These are phyloP conservation scores for Styphnolobium japonicum DNA, from an alignment of 306 rosid genomes.

Conservation along the genomic window DNA sequence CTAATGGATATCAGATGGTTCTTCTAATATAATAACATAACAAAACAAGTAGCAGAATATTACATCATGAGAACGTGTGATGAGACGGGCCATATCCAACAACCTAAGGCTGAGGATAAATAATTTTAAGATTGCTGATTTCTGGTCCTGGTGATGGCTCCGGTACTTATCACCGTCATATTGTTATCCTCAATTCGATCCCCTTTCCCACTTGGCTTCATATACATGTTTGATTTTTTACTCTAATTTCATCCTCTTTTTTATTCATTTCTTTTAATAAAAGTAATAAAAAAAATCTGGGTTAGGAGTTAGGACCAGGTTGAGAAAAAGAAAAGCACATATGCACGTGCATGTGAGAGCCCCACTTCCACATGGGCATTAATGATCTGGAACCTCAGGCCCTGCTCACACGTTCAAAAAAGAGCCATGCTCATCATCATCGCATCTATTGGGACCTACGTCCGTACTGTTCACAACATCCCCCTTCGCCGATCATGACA, in stretches of 20 bases:
- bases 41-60: background rate
- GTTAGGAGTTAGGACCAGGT: constrained; percentile 34
- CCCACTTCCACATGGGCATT: constrained; percentile 83
- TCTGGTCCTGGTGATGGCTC: background rate
- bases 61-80: background rate
- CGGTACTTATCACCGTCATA: constrained; percentile 27
- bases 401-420: constrained; percentile 63
- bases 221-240: background rate
- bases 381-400: constrained; percentile 48
- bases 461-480: constrained; percentile 45
- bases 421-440: constrained; percentile 26
- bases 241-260: background rate
- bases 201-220: constrained; percentile 26
- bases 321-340: constrained; percentile 35
- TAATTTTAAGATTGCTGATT: constrained; percentile 8
- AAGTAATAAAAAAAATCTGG: background rate
- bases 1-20: background rate
- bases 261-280: too few relatives aligned
- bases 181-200: constrained; percentile 9
- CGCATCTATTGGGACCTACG: constrained; percentile 46
- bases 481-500: constrained; percentile 41
- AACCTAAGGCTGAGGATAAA: background rate
- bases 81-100: background rate
- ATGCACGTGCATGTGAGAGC: constrained; percentile 78
- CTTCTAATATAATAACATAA: background rate